Evolutionary conservation across 495 filamentous ascomycete species (phyloP).

Genomic region (Xylaria sp.): DNA sequence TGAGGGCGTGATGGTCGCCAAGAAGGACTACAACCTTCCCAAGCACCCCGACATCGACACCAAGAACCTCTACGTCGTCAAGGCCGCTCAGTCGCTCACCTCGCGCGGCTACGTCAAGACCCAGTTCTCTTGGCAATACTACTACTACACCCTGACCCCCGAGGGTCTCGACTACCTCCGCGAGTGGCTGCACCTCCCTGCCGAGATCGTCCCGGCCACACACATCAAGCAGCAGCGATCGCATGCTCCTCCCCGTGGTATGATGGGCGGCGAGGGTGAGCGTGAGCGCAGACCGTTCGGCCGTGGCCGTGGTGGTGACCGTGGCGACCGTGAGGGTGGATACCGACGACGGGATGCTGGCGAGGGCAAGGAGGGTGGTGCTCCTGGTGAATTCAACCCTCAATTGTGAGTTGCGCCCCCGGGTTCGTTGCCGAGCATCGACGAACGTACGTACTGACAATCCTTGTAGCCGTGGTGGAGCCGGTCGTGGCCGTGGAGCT

Average conservation of each 20-base stretch:
- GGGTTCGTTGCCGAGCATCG: background rate
- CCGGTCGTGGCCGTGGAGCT: slow-evolving; percentile 85
- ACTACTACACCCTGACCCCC: slow-evolving; percentile 99
- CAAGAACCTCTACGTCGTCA: slow-evolving; percentile 99
- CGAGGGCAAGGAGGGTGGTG: slow-evolving; percentile 94
- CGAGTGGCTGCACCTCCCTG: slow-evolving; percentile 99
- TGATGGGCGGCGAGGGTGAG: slow-evolving; percentile 90
- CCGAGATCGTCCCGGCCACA: slow-evolving; percentile 98
- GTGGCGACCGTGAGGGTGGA: slow-evolving; percentile 89
- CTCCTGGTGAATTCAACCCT: slow-evolving; percentile 93
- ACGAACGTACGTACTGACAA: slow-evolving; percentile 24
- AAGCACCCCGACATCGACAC: slow-evolving; percentile 96
- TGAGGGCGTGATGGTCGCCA: slow-evolving; percentile 98
- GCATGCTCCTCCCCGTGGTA: slow-evolving; percentile 95
- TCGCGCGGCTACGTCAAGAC: slow-evolving; percentile 99
- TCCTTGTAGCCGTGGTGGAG: slow-evolving; percentile 78
- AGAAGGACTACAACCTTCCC: slow-evolving; percentile 96
- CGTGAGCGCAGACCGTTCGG: slow-evolving; percentile 72
- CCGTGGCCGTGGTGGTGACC: slow-evolving; percentile 68
- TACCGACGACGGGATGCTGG: slow-evolving; percentile 88
- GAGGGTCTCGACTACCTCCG: slow-evolving; percentile 99
- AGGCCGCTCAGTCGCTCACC: slow-evolving; percentile 96
- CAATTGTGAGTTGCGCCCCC: slow-evolving; percentile 69
- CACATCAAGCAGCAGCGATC: slow-evolving; percentile 99
- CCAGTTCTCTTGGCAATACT: slow-evolving; percentile 99